Base-by-base conservation (phyloP, 2,329 filamentous ascomycete genomes). In the Cladosporium austrohemisphaericum region DNA sequence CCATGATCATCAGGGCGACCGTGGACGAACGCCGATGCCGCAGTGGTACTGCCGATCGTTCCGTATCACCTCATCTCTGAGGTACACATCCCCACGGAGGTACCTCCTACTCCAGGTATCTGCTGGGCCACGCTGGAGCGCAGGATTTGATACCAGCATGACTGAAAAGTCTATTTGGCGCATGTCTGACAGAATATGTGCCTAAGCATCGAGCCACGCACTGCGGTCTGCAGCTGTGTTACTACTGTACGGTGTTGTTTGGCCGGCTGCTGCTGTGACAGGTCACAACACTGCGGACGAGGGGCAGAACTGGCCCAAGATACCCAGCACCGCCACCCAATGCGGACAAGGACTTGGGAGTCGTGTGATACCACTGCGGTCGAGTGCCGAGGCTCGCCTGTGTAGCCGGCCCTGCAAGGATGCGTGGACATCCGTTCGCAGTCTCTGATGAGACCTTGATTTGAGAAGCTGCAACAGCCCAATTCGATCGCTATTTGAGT, bases 311-410 rank as follows among this genome's bases (percentile, higher is more conserved):
- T 31, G n/a, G 25, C 38, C 23, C 38, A 41, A n/a, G 38, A 22
- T n/a, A 41, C 25, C 38, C 14, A 41, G 37, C 20, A 23, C 37
- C 14, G 25, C 38, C 23, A 31, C 25, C 25, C 28, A 18, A 41
- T 16, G 14, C n/a, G 20, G 16, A 41, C 38, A 20, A 28, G 22
- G 10, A n/a, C 22, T 40, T 18, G 38, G 20, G 25, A 29, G 32
- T 47, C 33, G 44, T 47, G 44, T 47, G 33, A 47, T 47, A 25
- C 18, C n/a, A 9, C 16, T 23, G 16, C 32, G 11, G n/a, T 31
- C 40, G n/a, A 43, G 25, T 38, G 44, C 44, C 44, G 44, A 47
- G 44, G 33, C 44, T 47, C 44, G 33, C 43, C 11, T 47, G 23
- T 37, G 43, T 20, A 41, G 23, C 19, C 25, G 31, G 38, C 38